A percentile compares a stretch with the other conserved stretches of the same genome.
phyloP scores from a whole-genome alignment of 306 rosid species.

The Malus fusca region DNA sequence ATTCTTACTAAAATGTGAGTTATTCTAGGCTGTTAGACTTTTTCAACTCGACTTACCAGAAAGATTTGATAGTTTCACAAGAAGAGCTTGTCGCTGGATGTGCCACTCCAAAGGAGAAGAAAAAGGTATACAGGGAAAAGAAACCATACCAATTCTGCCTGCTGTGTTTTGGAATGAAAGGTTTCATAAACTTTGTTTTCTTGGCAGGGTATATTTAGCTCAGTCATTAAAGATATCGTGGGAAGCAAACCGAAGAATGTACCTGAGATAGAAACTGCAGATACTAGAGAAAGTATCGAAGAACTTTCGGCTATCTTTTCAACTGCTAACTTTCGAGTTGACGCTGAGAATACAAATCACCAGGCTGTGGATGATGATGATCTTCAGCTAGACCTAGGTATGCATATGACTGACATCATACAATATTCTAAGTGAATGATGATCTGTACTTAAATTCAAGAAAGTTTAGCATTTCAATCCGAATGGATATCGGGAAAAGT shows the following conservation, averaged over 20 bases:
- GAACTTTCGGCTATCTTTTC: conserved; percentile 60
- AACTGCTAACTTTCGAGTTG: conserved; percentile 40
- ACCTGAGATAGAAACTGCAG: conserved; percentile 47
- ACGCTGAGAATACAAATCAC: conserved; percentile 34
- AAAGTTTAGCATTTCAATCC: neutral
- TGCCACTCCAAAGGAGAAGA: conserved; percentile 57
- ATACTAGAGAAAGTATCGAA: conserved; percentile 41
- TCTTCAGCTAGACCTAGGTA: conserved; percentile 55
- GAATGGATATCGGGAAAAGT: neutral
- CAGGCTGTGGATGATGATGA: conserved; percentile 30
- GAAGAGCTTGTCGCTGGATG: conserved; percentile 31
- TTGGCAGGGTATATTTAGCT: conserved; percentile 66
- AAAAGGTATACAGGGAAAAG: conserved; percentile 43
- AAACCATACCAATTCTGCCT: neutral
- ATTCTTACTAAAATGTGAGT: neutral
- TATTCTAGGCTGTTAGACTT: conserved; percentile 56
- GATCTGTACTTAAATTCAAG: neutral
- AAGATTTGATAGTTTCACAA: conserved; percentile 36
- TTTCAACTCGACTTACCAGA: conserved; percentile 41
- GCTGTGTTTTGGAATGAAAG: neutral
- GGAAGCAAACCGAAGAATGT: conserved; percentile 57
- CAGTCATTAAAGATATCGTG: conserved; percentile 71
- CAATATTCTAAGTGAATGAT: neutral
- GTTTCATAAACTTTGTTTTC: neutral
- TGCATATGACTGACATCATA: neutral